A percentile compares a stretch with the other conserved stretches of the same genome.
These are phyloP conservation scores for Candida insectorum DNA, from an alignment of 805 yeast species.

Conservation along the genomic window DNA sequence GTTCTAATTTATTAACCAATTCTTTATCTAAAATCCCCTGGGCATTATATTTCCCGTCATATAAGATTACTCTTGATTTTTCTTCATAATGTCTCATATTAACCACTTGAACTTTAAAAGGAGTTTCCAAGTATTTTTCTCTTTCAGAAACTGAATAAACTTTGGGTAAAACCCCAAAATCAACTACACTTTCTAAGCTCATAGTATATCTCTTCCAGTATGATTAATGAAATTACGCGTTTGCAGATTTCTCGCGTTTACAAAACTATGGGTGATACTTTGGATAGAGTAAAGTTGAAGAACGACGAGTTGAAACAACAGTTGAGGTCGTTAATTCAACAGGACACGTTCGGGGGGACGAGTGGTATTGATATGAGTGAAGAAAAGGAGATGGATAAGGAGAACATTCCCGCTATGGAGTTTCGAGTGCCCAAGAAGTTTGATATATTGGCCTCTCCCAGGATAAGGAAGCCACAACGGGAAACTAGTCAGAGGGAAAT, in stretches of 20 bases:
- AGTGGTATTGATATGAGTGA: not conserved
- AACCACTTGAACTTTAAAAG: slow-evolving; percentile 31
- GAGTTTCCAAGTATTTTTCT: slow-evolving; percentile 14
- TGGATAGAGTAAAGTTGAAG: slow-evolving; percentile 9
- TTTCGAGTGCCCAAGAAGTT: no score
- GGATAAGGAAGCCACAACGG: no score
- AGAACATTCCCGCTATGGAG: not conserved
- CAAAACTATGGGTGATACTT: slow-evolving; percentile 11
- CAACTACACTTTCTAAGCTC: slow-evolving; percentile 7
- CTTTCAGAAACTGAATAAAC: slow-evolving; percentile 11
- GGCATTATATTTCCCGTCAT: slow-evolving; percentile 35
- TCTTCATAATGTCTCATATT: slow-evolving; percentile 28
- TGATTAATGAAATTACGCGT: slow-evolving; percentile 1
- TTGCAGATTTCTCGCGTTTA: slow-evolving; percentile 1
- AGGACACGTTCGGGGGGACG: slow-evolving; percentile 7
- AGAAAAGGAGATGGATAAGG: not conserved
- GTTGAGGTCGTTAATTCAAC: slow-evolving; percentile 8
- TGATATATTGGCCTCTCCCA: no score
- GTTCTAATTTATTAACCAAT: slow-evolving; percentile 37
- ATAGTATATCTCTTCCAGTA: slow-evolving; percentile 2
- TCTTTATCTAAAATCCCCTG: slow-evolving; percentile 42
- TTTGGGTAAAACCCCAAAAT: slow-evolving; percentile 10
- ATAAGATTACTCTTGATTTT: slow-evolving; percentile 32
- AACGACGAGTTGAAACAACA: slow-evolving; percentile 11
- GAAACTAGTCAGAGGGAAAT: no score